Evolutionary conservation across 2,329 filamentous ascomycete genomes (phyloP), one percentile per base, ranked within the genome.

Genomic region (Aspergillus intermedius): DNA sequence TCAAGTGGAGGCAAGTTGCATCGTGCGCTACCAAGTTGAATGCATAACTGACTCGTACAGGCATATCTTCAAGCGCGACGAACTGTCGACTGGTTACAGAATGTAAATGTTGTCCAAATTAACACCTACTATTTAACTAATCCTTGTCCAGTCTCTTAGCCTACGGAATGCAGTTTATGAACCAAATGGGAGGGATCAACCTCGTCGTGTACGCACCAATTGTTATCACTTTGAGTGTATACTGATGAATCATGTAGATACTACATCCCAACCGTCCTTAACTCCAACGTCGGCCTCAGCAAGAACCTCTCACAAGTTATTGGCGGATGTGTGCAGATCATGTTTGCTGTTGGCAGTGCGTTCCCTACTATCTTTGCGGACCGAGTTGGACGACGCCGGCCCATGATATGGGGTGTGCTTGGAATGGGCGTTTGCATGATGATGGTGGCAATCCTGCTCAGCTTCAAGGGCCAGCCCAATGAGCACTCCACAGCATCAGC

Each of bases 121-220:
- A 65, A 78, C 49, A 70, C 69, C 56, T 64, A 63, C 8, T 76
- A 73, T 51, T 66, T 66, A 41, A 60, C 74, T 9, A 66, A 70
- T 56, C 77, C 70, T 5, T 62, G 74, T 0, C 57, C 69, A 25
- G 63, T 13, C 53, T 77, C 2, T 64, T 79, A 3, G 75, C 74
- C 0, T 76, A 68, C 54, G 67, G 70, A n/a, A 68, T 72, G 45
- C 71, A 75, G 47, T 71, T 74, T 45, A 76, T 76, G 69, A 75
- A 80, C 45, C 77, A 79, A 49, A 65, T 74, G 45, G 67, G 68
- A 3, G 74, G 75, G 0, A 75, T 77, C 49, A 77, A 77, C 44
- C 42, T 55, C 61, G 70, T 77, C 3, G 73, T 76, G 35, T 19
- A 19, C 17, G 9, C 35, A 5, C 13, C 9, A 4, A 23, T 9